A percentile compares a stretch with the other conserved stretches of the same genome.
Conservation (phyloP, 2,329 filamentous ascomycete genomes). For the Alternaria viburni region DNA sequence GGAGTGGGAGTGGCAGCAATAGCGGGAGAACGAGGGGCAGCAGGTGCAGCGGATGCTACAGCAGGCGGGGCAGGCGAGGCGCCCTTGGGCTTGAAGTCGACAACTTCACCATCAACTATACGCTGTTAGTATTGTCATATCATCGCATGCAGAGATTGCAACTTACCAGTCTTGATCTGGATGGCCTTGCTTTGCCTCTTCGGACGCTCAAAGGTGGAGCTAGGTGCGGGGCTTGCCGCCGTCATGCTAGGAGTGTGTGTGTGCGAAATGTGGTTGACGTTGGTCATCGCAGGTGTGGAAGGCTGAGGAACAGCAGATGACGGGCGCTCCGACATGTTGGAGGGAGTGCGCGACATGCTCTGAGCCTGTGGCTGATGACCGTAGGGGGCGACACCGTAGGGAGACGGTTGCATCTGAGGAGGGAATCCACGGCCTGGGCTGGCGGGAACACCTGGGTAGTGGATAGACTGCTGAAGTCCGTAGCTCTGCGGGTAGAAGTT, state of each 20-base stretch:
- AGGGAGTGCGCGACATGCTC: slow-evolving; percentile 70
- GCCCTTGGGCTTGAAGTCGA: slow-evolving; percentile 63
- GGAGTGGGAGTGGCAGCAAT: slow-evolving; percentile 71
- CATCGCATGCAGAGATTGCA: not conserved
- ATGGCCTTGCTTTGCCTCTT: slow-evolving; percentile 75
- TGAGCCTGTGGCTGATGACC: slow-evolving; percentile 64
- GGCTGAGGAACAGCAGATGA: slow-evolving; percentile 67
- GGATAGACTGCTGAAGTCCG: slow-evolving; percentile 54
- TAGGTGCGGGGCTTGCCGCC: slow-evolving; percentile 66
- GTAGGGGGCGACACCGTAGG: slow-evolving; percentile 60
- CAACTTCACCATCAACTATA: slow-evolving; percentile 78
- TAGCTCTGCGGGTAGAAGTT: slow-evolving; percentile 57
- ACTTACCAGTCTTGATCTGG: slow-evolving; percentile 72
- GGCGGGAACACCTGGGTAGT: slow-evolving; percentile 53
- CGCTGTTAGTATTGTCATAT: slow-evolving; percentile 61
- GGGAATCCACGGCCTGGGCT: slow-evolving; percentile 56
- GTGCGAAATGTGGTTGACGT: slow-evolving; percentile 53
- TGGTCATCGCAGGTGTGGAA: slow-evolving; percentile 58
- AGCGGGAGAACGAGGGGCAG: slow-evolving; percentile 64
- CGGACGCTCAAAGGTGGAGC: slow-evolving; percentile 67
- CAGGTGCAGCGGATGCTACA: slow-evolving; percentile 51
- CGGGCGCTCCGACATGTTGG: slow-evolving; percentile 62
- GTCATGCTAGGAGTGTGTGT: slow-evolving; percentile 63
- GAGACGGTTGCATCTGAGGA: slow-evolving; percentile 51
- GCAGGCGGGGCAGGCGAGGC: slow-evolving; percentile 49